A percentile compares a stretch with the other conserved stretches of the same genome.
Conservation (phyloP, 306 rosid species). For the Prunus salicina region DNA sequence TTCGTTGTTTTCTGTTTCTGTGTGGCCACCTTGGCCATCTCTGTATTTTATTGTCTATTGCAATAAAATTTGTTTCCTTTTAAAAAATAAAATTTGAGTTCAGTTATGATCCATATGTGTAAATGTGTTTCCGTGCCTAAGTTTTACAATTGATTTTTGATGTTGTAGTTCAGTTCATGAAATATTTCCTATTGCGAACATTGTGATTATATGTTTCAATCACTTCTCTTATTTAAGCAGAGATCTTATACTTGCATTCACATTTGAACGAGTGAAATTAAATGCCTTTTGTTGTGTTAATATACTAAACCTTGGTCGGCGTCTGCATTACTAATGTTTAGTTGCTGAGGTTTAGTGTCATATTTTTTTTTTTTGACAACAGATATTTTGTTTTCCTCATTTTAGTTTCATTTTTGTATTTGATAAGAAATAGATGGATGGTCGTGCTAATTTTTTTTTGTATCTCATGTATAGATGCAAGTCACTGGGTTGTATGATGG, state of each 20-base stretch:
- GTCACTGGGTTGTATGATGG: slow-evolving; percentile 46
- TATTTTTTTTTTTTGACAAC: neutral
- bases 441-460: slow-evolving; percentile 21
- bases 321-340: neutral
- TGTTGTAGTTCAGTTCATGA: neutral
- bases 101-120: neutral
- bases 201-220: neutral
- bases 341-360: neutral
- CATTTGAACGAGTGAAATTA: neutral
- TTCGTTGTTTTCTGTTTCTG: too few species aligned
- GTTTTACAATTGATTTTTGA: neutral
- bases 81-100: neutral
- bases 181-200: neutral
- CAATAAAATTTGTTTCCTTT: too few species aligned
- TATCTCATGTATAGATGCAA: slow-evolving; percentile 53
- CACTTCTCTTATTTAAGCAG: neutral
- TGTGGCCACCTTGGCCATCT: too few species aligned
- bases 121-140: neutral
- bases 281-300: neutral
- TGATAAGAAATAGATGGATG: neutral
- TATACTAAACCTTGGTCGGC: neutral
- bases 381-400: neutral
- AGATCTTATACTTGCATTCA: neutral
- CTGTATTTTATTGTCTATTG: too few species aligned
- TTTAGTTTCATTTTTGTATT: neutral